phyloP scores from a whole-genome alignment of 306 rosid species.

The Cotoneaster glaucophyllus region DNA sequence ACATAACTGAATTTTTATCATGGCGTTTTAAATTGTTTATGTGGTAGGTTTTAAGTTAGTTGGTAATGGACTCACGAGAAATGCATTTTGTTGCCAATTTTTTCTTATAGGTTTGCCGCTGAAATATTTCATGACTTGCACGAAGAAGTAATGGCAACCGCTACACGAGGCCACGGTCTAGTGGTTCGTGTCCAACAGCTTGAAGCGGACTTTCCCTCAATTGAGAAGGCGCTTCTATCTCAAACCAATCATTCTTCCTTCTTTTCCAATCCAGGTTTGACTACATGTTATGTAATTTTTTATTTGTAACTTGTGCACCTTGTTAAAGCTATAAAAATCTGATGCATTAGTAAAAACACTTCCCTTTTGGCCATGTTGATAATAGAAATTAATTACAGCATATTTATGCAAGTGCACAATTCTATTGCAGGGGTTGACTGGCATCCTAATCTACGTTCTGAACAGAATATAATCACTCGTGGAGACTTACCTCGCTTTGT shows the following conservation, averaged over 20 bases:
- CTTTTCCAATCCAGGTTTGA: slow-evolving; percentile 65
- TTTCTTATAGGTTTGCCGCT: slow-evolving; percentile 71
- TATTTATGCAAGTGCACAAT: background rate
- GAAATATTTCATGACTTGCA: slow-evolving; percentile 91
- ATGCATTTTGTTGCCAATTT: background rate
- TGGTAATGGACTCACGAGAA: background rate
- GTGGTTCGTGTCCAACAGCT: slow-evolving; percentile 86
- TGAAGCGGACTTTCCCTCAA: slow-evolving; percentile 87
- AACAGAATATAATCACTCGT: slow-evolving; percentile 55
- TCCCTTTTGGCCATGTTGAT: background rate
- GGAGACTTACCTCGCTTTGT: slow-evolving; percentile 95
- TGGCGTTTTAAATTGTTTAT: background rate
- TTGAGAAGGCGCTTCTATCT: slow-evolving; percentile 71
- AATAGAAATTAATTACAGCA: background rate
- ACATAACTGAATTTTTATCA: background rate
- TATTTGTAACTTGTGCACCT: slow-evolving; percentile 5
- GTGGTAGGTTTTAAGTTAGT: background rate
- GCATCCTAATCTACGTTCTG: slow-evolving; percentile 72
- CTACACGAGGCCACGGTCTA: slow-evolving; percentile 82
- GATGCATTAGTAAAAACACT: background rate
- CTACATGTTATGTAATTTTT: slow-evolving; percentile 6
- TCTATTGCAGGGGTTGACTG: slow-evolving; percentile 73
- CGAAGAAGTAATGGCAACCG: slow-evolving; percentile 88
- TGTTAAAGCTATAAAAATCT: background rate
- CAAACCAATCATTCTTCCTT: slow-evolving; percentile 58